Base-by-base conservation (phyloP, 169 alveolate genomes). In the Babesia divergens region DNA sequence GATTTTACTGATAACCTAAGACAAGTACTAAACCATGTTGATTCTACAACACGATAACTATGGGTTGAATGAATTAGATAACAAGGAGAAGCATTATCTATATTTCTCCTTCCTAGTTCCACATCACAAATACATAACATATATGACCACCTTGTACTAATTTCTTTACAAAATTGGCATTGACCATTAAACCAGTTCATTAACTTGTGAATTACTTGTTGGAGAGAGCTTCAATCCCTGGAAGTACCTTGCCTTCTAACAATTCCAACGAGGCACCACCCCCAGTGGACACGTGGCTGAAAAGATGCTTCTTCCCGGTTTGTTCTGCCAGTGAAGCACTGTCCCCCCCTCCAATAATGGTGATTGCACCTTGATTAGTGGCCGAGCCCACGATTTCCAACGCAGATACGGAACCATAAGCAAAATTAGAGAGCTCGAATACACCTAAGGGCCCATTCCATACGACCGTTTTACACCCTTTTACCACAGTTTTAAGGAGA, bases 241-340 rank as follows among this genome's bases (percentile, higher is more conserved):
- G 99, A 6, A 97, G 94, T 58, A 83, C 94, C 76, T 97, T 97
- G 60, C 99, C 99, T 83, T 97, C 99, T 52, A 97, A 87, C 2
- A 97, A 91, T 82, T 97, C 99, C 29, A 97, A 90, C 4, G 99
- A 95, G 6, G 99, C 99, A 16, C 99, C 99, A 22, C 99, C 99
- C 14, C 99, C 99, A 9, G 99, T 98, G 59, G 98, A 92, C 20
- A 97, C 98, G 66, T 97, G 99, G 47, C 98, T 93, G 74, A 98
- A 91, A 71, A 90, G 74, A 32, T 82, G 65, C 37, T 92, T 90
- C 34, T 90, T 84, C 40, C 94, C 95, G 38, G 91, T 84, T 38
- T 84, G 82, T 75, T 93, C 94, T 0, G 96, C 96, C 31, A 95
- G 84, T 26, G 96, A 84, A 18, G 97, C 98, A 14, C 98, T 95